Base-by-base conservation (phyloP, 257 asterid genomes). In the Handroanthus guayacan region DNA sequence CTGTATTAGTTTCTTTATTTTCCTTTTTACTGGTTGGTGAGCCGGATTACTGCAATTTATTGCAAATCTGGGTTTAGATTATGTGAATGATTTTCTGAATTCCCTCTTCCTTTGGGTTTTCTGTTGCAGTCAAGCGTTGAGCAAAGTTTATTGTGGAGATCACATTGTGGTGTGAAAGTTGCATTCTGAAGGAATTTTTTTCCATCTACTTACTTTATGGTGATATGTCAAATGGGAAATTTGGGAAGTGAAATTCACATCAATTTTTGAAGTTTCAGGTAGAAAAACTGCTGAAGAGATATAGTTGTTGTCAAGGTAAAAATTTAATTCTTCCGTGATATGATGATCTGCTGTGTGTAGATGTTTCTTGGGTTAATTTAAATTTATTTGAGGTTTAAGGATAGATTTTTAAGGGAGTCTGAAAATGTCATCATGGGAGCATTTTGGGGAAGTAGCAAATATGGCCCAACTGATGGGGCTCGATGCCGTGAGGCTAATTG, bases 381-480 rank as follows among this genome's bases (percentile, higher is more conserved):
- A 73, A 75, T 25, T 25, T 10, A 41, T 50, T 11, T 47, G 13
- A 75, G 65, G 71, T 45, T 79, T 74, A 65, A 62, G 34, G 75
- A 41, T n/a, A 64, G 56, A 12, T 38, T 56, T 16, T 18, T 7
- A 50, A 62, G 69, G 71, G 2, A 62, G 34, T 51, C 2, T 37
- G 52, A 80, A 61, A 78, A 92, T 92, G 98, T 69, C 97, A 1
- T 17, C 82, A 14, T 89, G 91, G 96, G 93, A 87, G 47, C 87
- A 87, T 84, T 88, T 91, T 62, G 98, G 96, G 80, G 95, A 86
- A 64, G 75, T 91, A 12, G 97, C 98, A 50, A 93, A 88, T 78
- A 78, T 87, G 12, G 98, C 97, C 72, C 98, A 93, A 79, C 86
- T 93, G n/a, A 79, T 92, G 0, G 98, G 98, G 5, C 37, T 89